phyloP scores from a whole-genome alignment of 192 early-diverging fungal genomes.

The Coemansia sp. region DNA sequence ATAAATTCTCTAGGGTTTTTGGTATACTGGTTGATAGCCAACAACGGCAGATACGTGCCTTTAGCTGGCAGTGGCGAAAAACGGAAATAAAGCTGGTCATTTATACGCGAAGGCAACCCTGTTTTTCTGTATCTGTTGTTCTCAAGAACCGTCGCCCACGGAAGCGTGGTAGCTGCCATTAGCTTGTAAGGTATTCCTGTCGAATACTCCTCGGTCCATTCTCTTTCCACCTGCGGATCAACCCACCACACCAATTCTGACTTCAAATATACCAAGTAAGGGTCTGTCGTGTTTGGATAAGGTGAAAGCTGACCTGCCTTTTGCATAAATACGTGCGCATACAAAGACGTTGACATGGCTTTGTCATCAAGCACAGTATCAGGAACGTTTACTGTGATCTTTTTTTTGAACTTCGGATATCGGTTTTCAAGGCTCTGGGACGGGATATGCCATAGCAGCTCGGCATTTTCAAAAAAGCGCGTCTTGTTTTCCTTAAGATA shows the following conservation, averaged over 20 bases:
- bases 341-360: neutral
- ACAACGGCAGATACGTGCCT: no score
- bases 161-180: no score
- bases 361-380: neutral
- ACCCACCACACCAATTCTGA: constrained; percentile 2
- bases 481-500: neutral
- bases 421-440: neutral
- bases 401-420: neutral
- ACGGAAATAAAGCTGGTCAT: no score
- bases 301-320: neutral
- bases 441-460: constrained; percentile 1
- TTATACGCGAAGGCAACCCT: no score
- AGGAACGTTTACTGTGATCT: neutral
- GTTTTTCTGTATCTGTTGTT: no score
- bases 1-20: no score
- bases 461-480: neutral
- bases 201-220: no score
- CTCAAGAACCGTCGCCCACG: no score
- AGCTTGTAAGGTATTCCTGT: no score
- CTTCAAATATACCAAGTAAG: neutral
- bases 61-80: no score
- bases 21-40: no score
- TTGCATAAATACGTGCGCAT: constrained; percentile 3
- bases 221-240: neutral
- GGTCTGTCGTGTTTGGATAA: neutral